Conservation (phyloP, 768 basidiomycete species). For the Leucocoprinus leucothites region DNA sequence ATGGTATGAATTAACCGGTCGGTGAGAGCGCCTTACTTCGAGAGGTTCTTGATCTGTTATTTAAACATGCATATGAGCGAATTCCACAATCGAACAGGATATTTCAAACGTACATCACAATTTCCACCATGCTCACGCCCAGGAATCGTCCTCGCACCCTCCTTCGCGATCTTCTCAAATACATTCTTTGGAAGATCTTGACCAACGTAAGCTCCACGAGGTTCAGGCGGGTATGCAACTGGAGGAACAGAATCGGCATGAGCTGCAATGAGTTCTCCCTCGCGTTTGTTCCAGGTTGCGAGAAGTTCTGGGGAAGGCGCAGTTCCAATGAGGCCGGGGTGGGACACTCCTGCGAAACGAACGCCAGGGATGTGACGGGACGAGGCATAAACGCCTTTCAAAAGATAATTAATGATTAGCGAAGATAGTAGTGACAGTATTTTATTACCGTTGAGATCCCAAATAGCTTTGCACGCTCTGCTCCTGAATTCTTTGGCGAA, state of each 20-base stretch:
- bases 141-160: conserved; percentile 75
- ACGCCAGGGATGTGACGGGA: conserved; percentile 80
- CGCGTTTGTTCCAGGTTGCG: conserved; percentile 72
- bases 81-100: no score
- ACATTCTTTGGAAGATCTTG: conserved; percentile 52
- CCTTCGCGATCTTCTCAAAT: conserved; percentile 49
- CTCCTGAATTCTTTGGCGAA: conserved; percentile 71
- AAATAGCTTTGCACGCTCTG: conserved; percentile 74
- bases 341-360: conserved; percentile 73
- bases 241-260: conserved; percentile 53
- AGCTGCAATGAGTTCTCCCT: conserved; percentile 57
- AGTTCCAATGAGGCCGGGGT: conserved; percentile 75
- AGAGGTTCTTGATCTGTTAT: conserved; percentile 69
- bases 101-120: conserved; percentile 51
- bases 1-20: background rate
- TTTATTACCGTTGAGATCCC: conserved; percentile 64
- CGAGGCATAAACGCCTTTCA: conserved; percentile 61
- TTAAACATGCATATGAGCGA: no score
- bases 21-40: conserved; percentile 34
- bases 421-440: background rate
- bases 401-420: background rate
- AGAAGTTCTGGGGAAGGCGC: conserved; percentile 73
- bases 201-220: conserved; percentile 63
- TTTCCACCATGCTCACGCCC: conserved; percentile 81
- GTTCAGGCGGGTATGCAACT: conserved; percentile 63